Evolutionary conservation across 768 basidiomycete genomes (phyloP), one percentile per base, ranked within the genome.

Genomic region (Leucocoprinus sp.): DNA sequence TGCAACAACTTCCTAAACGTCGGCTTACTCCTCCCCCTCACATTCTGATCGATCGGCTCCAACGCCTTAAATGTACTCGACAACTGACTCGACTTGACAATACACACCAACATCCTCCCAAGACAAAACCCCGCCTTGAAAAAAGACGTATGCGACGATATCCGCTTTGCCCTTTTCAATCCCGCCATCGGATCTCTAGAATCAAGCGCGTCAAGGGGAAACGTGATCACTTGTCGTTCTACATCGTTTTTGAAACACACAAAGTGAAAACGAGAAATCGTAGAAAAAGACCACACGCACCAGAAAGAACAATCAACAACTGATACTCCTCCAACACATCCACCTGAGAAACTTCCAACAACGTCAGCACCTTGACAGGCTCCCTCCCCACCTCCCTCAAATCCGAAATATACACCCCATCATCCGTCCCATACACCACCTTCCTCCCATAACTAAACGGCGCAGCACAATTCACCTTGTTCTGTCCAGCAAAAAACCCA

Each of bases 21-120:
- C 9, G 90, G 89, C 64, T 91, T 91, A 42, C 73, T 78, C 45
- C 84, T 70, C 2, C 85, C 84, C 9, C 87, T 76, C 38, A 83
- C 61, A 50, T 76, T 84, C 65, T 91, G 86, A 59, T 98, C 93
- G 51, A 98, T 90, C 0, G 96, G 96, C 56, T 98, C 96, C 46
- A 98, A 73, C 1, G 89, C 84, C 72, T 98, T 98, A 72, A 98
- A 96, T 17, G 95, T 98, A 54, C 91, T 97, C 14, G 92, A 95
- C 42, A 96, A 67, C 43, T 91, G 90, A 52, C 85, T 90, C 1
- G 91, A 88, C 67, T 98, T 99, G 58, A 98, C 95, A 37, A 98
- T 86, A 58, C 96, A 98, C 38, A 99, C 92, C 8, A 99, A 76
- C 14, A 89, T 88, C 48, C 83, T 78, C 28, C 88, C 90, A 19